A percentile compares a stretch with the other conserved stretches of the same genome.
phyloP scores from a whole-genome alignment of 805 yeast genomes.

The Debaryomyces castellii region DNA sequence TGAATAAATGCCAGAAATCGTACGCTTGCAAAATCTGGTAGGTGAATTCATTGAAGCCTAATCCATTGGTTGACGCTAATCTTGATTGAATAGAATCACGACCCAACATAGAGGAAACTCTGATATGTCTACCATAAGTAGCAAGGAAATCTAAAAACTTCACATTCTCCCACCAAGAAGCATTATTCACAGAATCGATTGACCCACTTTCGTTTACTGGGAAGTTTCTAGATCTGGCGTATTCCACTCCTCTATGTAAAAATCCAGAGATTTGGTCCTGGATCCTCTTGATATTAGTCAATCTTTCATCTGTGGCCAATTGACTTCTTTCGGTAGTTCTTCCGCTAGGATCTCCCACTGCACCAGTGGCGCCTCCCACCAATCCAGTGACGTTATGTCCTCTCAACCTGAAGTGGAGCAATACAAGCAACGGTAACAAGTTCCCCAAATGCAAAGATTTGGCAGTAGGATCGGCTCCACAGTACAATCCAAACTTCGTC shows the following conservation, averaged over 20 bases:
- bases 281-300: conserved; percentile 58
- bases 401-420: conserved; percentile 77
- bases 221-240: conserved; percentile 54
- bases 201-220: conserved; percentile 36
- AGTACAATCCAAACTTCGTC: conserved; percentile 60
- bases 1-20: conserved; percentile 82
- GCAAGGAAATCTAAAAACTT: conserved; percentile 77
- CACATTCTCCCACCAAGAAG: conserved; percentile 82
- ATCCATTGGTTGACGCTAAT: conserved; percentile 64
- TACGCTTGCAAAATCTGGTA: conserved; percentile 92
- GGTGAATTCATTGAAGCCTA: conserved; percentile 92
- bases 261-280: conserved; percentile 61
- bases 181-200: conserved; percentile 58
- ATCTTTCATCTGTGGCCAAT: conserved; percentile 53
- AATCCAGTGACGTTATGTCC: conserved; percentile 85
- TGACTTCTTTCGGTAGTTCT: conserved; percentile 69
- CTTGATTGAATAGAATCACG: conserved; percentile 85
- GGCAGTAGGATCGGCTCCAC: conserved; percentile 98
- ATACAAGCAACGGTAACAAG: conserved; percentile 78
- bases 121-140: conserved; percentile 70
- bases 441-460: conserved; percentile 88
- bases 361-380: conserved; percentile 95
- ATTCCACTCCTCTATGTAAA: conserved; percentile 58
- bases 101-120: conserved; percentile 84
- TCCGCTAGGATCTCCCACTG: conserved; percentile 97